phyloP scores from a whole-genome alignment of 2,329 filamentous ascomycete genomes.

The Fulvia fulva region DNA sequence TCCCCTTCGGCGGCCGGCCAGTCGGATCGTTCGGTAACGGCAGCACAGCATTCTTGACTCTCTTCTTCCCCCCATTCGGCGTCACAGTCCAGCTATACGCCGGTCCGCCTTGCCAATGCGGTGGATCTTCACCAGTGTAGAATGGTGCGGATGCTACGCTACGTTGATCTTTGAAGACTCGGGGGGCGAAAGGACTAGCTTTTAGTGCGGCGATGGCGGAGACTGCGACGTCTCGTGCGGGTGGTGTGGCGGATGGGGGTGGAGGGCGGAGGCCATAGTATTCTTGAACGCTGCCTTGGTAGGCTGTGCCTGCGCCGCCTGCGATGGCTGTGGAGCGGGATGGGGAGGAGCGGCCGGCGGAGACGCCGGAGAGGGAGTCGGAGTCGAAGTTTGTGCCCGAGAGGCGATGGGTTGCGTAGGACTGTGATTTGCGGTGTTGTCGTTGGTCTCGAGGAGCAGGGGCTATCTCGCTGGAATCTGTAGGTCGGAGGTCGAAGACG shows the following conservation, averaged over 20 bases:
- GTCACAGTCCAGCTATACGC: constrained; percentile 31
- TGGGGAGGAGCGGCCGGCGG: constrained; percentile 24
- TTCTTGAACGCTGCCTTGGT: constrained; percentile 33
- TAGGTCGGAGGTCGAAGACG: constrained; percentile 77
- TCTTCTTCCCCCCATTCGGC: constrained; percentile 34
- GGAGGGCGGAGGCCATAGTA: constrained; percentile 33
- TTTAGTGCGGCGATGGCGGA: constrained; percentile 30
- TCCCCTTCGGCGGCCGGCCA: constrained; percentile 68
- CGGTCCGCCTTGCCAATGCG: constrained; percentile 36
- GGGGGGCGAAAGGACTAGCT: constrained; percentile 54
- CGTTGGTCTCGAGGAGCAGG: constrained; percentile 6
- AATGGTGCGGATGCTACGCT: constrained; percentile 79
- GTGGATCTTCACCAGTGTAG: constrained; percentile 72
- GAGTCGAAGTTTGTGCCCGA: constrained; percentile 19
- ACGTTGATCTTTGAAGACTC: constrained; percentile 84
- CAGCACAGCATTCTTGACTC: constrained; percentile 34
- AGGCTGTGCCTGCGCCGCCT: constrained; percentile 12
- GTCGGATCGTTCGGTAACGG: constrained; percentile 52
- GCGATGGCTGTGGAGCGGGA: constrained; percentile 18
- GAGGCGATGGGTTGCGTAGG: constrained; percentile 21
- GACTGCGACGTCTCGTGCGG: constrained; percentile 15
- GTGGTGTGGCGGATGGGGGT: constrained; percentile 27
- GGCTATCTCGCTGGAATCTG: constrained; percentile 22
- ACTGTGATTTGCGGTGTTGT: constrained; percentile 22
- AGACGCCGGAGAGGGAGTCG: constrained; percentile 24